phyloP scores from a whole-genome alignment of 2,329 filamentous ascomycete species.

The Sphaerulina musiva region DNA sequence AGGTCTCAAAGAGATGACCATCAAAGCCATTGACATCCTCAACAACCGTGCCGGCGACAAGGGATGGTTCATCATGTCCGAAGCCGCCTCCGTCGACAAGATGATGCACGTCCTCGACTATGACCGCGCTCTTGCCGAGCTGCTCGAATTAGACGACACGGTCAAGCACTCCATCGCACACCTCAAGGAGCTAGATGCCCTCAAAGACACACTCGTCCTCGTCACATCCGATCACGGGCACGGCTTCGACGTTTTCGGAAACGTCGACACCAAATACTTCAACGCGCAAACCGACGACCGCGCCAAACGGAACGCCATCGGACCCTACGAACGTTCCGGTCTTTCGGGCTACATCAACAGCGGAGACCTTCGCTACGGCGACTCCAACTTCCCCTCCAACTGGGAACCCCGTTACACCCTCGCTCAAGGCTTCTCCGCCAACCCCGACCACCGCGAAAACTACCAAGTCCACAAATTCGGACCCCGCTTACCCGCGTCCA shows the following conservation, averaged over 20 bases:
- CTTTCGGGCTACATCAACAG: conserved; percentile 66
- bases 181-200: conserved; percentile 57
- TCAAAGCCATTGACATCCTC: conserved; percentile 50
- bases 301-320: conserved; percentile 67
- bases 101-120: conserved; percentile 84
- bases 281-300: conserved; percentile 59
- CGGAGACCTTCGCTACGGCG: conserved; percentile 57
- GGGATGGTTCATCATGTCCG: conserved; percentile 83
- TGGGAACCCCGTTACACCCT: conserved; percentile 82
- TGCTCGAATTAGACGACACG: conserved; percentile 80
- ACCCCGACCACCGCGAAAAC: conserved; percentile 70
- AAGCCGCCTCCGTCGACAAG: conserved; percentile 81
- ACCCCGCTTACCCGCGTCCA: conserved; percentile 56
- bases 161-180: conserved; percentile 67
- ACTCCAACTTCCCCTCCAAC: conserved; percentile 70
- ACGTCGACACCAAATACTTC: conserved; percentile 73
- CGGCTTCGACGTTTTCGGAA: conserved; percentile 80
- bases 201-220: conserved; percentile 70
- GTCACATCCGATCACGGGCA: conserved; percentile 86
- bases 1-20: conserved; percentile 81
- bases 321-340: conserved; percentile 66
- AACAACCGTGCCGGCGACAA: conserved; percentile 51
- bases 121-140: conserved; percentile 74
- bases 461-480: conserved; percentile 62
- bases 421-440: conserved; percentile 63